phyloP scores from a whole-genome alignment of 768 basidiomycete genomes.

The Hypsizygus marmoreus region DNA sequence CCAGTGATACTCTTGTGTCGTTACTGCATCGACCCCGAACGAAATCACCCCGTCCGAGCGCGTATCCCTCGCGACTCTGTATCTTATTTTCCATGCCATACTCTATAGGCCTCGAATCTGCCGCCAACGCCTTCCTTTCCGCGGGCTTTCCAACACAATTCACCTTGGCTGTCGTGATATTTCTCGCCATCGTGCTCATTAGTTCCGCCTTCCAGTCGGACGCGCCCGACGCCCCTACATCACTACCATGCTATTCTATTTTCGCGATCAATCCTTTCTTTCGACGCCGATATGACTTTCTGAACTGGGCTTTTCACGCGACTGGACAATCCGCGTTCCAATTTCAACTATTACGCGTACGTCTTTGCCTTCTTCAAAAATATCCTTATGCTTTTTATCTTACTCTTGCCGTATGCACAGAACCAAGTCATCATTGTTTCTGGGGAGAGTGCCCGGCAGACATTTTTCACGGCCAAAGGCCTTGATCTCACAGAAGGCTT shows the following conservation, averaged over 20 bases:
- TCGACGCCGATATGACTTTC: constrained; percentile 67
- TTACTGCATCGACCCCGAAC: constrained; percentile 20
- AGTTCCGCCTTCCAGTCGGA: constrained; percentile 51
- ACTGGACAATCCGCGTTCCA: constrained; percentile 68
- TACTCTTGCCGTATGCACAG: constrained; percentile 46
- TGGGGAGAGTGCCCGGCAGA: constrained; percentile 66
- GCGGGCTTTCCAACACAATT: constrained; percentile 51
- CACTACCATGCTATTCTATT: constrained; percentile 59
- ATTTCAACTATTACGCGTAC: constrained; percentile 67
- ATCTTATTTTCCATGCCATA: constrained; percentile 47
- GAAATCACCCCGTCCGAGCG: constrained; percentile 25
- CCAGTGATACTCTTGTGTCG: constrained; percentile 31
- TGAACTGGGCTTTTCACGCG: constrained; percentile 69
- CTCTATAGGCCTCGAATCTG: constrained; percentile 50
- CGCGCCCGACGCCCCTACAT: constrained; percentile 51
- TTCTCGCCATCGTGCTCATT: constrained; percentile 46
- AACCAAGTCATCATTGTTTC: constrained; percentile 77
- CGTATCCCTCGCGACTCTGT: constrained; percentile 31
- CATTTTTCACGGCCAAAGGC: constrained; percentile 69
- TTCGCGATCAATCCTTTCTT: constrained; percentile 70
- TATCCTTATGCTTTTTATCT: too few species aligned
- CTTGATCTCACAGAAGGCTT: constrained; percentile 81
- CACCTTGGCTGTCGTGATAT: constrained; percentile 46
- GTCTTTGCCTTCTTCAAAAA: constrained; percentile 31
- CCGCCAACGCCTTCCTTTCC: constrained; percentile 50